Evolutionary conservation across 2,329 filamentous ascomycete genomes (phyloP), one percentile per base, ranked within the genome.

Genomic region (Paecilomyces formosus): DNA sequence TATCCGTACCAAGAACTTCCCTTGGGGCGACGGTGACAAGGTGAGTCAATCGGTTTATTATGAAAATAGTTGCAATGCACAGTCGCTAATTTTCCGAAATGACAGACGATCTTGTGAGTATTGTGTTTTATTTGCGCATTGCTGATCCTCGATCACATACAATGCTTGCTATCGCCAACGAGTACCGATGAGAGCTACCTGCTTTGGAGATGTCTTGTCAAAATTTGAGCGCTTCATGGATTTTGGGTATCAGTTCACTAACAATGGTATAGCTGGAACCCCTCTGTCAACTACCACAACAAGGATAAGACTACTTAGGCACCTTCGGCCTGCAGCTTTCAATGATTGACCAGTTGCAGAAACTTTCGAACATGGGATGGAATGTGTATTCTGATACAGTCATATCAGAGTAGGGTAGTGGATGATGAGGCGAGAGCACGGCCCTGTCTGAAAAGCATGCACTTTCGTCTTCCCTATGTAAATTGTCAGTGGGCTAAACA

Each of bases 21-120:
- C 85, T 72, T 99, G 89, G 89, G 92, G 93, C 66, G 83, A 97
- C 73, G 94, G 94, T 73, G 94, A 99, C 81, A 94, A 97, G 89
- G 89, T 91, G 65, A 70, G 82, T 72, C 8, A 31, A 4, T 58
- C 58, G 39, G 31, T 12, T n/a, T 28, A 50, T 45, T 21, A 54
- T 55, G 35, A 45, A 62, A 63, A 60, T 58, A 61, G 22, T 50
- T 49, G 49, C 49, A 18, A 18, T 49, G 51, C 58, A 53, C 31
- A 57, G 55, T 52, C 57, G 53, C 60, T 22, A 49, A 56, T 55
- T 56, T 45, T 9, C 50, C 50, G 55, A 55, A 39, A 56, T 22
- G 53, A 4, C 63, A 87, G 87, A 88, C 86, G 67, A 66, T 88
- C 55, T 88, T 87, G 84, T 87, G 81, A 81, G 84, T 81, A 61